phyloP scores from a whole-genome alignment of 2,329 filamentous ascomycete species.

The Ambrosiella beaveri region DNA sequence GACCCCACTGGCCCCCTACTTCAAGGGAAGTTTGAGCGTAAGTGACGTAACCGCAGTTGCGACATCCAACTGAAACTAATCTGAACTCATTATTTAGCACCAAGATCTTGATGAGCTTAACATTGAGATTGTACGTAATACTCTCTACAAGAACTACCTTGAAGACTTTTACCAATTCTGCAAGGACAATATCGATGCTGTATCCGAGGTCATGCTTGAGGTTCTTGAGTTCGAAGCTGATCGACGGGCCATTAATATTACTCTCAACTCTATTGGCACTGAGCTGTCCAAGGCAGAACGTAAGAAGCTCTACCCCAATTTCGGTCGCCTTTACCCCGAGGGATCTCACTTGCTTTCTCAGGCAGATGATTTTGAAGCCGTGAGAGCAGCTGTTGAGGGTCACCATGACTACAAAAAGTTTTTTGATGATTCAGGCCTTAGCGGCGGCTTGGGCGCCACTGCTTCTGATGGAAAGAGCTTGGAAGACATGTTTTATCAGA shows the following conservation, averaged over 20 bases:
- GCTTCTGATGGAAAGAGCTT: constrained; percentile 75
- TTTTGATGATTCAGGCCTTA: constrained; percentile 77
- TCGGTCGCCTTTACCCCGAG: constrained; percentile 83
- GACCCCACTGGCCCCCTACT: constrained; percentile 87
- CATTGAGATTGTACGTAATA: constrained; percentile 98
- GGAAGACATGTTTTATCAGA: constrained; percentile 97
- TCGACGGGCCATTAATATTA: constrained; percentile 94
- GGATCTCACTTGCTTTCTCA: constrained; percentile 87
- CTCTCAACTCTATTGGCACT: constrained; percentile 94
- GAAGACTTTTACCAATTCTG: constrained; percentile 96
- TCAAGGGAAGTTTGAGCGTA: constrained; percentile 77
- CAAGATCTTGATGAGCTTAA: constrained; percentile 97
- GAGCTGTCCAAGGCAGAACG: constrained; percentile 86
- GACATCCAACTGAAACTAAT: constrained; percentile 3
- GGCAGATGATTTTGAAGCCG: constrained; percentile 87
- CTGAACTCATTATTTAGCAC: constrained; percentile 27
- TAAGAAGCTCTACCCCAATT: constrained; percentile 87
- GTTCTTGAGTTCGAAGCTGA: constrained; percentile 95
- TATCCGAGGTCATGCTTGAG: constrained; percentile 86
- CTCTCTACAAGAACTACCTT: constrained; percentile 97
- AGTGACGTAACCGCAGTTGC: not conserved
- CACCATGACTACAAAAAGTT: constrained; percentile 88
- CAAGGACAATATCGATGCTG: constrained; percentile 78
- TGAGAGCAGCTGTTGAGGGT: constrained; percentile 82
- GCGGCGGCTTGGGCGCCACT: constrained; percentile 51